Percentiles rank a stretch among this genome's conserved stretches.
Conservation (phyloP, 495 filamentous ascomycete genomes). For the Xylaria acuta region DNA sequence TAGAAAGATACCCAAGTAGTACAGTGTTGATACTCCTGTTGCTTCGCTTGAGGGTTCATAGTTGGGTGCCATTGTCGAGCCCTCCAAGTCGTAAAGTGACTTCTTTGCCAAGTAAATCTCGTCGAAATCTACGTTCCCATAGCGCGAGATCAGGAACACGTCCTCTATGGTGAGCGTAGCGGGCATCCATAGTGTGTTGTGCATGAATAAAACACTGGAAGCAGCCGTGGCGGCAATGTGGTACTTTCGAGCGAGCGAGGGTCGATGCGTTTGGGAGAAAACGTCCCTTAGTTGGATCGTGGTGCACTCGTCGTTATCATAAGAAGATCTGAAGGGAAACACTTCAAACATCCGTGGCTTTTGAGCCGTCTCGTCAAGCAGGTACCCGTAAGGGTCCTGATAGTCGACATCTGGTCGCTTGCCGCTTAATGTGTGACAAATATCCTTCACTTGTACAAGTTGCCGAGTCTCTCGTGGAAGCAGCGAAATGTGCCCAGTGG, state of each 20-base stretch:
- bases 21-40: slow-evolving; percentile 10
- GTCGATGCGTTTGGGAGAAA: slow-evolving; percentile 12
- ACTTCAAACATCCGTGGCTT: slow-evolving; percentile 15
- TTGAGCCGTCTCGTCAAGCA: slow-evolving; percentile 16
- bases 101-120: slow-evolving; percentile 12
- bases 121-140: slow-evolving; percentile 12
- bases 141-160: slow-evolving; percentile 14
- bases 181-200: slow-evolving; percentile 22
- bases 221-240: slow-evolving; percentile 17
- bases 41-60: neutral
- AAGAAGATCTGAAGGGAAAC: neutral
- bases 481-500: neutral
- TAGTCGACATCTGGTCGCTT: neutral
- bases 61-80: neutral
- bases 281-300: slow-evolving; percentile 4
- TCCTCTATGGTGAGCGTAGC: slow-evolving; percentile 14
- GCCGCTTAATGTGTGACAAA: slow-evolving; percentile 9
- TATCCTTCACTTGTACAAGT: slow-evolving; percentile 14
- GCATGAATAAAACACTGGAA: slow-evolving; percentile 20
- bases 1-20: slow-evolving; percentile 10
- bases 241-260: slow-evolving; percentile 19
- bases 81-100: slow-evolving; percentile 2
- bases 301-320: slow-evolving; percentile 10
- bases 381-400: slow-evolving; percentile 10
- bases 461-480: neutral